phyloP scores from a whole-genome alignment of 495 filamentous ascomycete genomes.

The Aspergillus panamensis region DNA sequence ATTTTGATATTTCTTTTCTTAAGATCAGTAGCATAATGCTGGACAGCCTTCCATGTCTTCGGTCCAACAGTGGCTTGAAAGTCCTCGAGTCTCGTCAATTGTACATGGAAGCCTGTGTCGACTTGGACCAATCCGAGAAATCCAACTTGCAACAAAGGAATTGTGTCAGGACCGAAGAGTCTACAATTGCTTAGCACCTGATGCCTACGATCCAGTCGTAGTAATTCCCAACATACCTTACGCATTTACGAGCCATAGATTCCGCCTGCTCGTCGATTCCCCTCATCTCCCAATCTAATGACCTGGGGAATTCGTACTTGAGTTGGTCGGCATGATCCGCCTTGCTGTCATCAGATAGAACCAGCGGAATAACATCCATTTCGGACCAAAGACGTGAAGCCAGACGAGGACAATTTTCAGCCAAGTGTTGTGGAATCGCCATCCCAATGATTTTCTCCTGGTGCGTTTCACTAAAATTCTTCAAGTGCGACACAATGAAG shows the following conservation, averaged over 20 bases:
- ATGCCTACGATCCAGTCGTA: not conserved
- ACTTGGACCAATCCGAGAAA: conserved; percentile 72
- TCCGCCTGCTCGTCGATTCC: conserved; percentile 81
- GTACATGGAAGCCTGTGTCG: conserved; percentile 61
- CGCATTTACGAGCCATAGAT: conserved; percentile 78
- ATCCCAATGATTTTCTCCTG: conserved; percentile 64
- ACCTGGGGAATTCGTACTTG: conserved; percentile 7
- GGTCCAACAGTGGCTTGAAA: conserved; percentile 59
- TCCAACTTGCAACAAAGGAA: conserved; percentile 71
- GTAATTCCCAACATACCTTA: conserved; percentile 50
- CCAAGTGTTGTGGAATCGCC: conserved; percentile 43
- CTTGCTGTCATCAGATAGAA: conserved; percentile 36
- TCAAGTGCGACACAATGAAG: conserved; percentile 51
- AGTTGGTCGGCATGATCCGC: conserved; percentile 22
- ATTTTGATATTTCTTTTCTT: conserved; percentile 64
- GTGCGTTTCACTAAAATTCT: conserved; percentile 57
- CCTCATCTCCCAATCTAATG: conserved; percentile 45
- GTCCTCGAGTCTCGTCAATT: conserved; percentile 57
- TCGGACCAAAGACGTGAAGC: conserved; percentile 76
- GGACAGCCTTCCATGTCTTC: conserved; percentile 65
- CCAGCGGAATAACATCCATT: conserved; percentile 71
- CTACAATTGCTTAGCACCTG: conserved; percentile 37
- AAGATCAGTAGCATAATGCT: conserved; percentile 65
- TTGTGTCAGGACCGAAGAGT: conserved; percentile 71
- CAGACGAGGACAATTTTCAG: conserved; percentile 50